phyloP scores from a whole-genome alignment of 192 early-diverging fungal species.

The Backusella parvicylindrica region DNA sequence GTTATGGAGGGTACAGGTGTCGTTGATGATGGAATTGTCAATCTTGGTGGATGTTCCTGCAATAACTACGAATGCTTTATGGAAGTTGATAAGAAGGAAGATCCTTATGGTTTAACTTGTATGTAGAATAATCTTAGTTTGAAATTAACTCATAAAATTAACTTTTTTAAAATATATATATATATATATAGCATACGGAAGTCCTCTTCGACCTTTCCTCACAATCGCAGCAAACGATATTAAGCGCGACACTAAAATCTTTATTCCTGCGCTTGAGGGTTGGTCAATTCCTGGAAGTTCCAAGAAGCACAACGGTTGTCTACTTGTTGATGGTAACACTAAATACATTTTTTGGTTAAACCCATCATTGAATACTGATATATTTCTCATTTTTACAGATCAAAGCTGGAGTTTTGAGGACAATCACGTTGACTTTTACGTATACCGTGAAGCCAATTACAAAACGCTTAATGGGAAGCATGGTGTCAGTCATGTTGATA shows the following conservation, averaged over 20 bases:
- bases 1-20: slow-evolving; percentile 38
- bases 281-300: slow-evolving; percentile 31
- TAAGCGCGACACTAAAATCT: slow-evolving; percentile 28
- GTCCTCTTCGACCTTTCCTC: slow-evolving; percentile 30
- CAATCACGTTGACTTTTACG: slow-evolving; percentile 33
- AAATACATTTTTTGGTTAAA: background rate
- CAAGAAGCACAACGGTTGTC: slow-evolving; percentile 33
- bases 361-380: background rate
- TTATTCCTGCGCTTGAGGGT: slow-evolving; percentile 26
- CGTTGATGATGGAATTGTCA: slow-evolving; percentile 26
- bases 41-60: slow-evolving; percentile 36
- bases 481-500: slow-evolving; percentile 29
- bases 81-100: slow-evolving; percentile 21
- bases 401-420: slow-evolving; percentile 34
- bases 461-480: slow-evolving; percentile 25
- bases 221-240: slow-evolving; percentile 39
- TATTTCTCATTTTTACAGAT: background rate
- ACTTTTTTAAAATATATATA: background rate
- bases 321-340: slow-evolving; percentile 26
- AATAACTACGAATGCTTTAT: slow-evolving; percentile 34
- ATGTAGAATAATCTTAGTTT: background rate
- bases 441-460: slow-evolving; percentile 23
- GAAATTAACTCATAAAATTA: background rate
- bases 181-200: slow-evolving; percentile 26
- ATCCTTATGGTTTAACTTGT: slow-evolving; percentile 34